Percentiles rank a stretch among this genome's conserved stretches.
These are phyloP conservation scores for Elsinoe australis DNA, from an alignment of 2,329 filamentous ascomycete species.

Conservation along the genomic window DNA sequence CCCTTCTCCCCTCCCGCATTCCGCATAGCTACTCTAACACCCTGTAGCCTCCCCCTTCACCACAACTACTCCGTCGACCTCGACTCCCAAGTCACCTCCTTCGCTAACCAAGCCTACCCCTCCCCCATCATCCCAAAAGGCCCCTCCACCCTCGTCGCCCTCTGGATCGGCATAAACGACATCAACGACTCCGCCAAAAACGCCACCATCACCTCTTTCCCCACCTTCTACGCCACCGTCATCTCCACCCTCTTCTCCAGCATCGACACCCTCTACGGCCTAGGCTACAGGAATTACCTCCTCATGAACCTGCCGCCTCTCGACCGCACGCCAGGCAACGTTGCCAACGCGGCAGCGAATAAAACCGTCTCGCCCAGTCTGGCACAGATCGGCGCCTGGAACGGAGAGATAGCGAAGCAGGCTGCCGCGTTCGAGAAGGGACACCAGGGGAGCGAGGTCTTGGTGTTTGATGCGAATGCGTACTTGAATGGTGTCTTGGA, in stretches of 20 bases:
- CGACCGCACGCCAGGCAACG: slow-evolving; percentile 38
- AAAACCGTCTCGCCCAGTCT: slow-evolving; percentile 32
- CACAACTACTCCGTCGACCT: slow-evolving; percentile 45
- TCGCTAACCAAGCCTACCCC: slow-evolving; percentile 38
- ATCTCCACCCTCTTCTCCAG: slow-evolving; percentile 37
- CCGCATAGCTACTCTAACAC: neutral
- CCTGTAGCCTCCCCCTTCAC: slow-evolving; percentile 41
- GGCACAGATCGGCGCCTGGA: slow-evolving; percentile 37
- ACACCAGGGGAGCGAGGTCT: slow-evolving; percentile 31
- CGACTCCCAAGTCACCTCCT: slow-evolving; percentile 46
- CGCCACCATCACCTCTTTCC: slow-evolving; percentile 35
- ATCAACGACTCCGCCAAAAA: slow-evolving; percentile 45
- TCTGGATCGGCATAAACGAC: slow-evolving; percentile 53
- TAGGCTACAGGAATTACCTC: slow-evolving; percentile 42
- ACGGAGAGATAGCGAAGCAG: slow-evolving; percentile 33
- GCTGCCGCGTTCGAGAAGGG: slow-evolving; percentile 30
- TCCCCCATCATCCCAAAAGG: slow-evolving; percentile 25
- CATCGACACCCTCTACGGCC: slow-evolving; percentile 35
- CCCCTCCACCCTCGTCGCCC: slow-evolving; percentile 38
- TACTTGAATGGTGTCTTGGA: slow-evolving; percentile 39
- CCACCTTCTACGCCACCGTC: slow-evolving; percentile 39
- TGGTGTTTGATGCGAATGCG: slow-evolving; percentile 41
- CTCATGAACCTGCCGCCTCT: slow-evolving; percentile 48
- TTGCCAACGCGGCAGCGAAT: slow-evolving; percentile 37
- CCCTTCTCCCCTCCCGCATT: slow-evolving; percentile 14